Evolutionary conservation across 2,329 filamentous ascomycete genomes (phyloP).

Genomic region (Fusarium buxicola): DNA sequence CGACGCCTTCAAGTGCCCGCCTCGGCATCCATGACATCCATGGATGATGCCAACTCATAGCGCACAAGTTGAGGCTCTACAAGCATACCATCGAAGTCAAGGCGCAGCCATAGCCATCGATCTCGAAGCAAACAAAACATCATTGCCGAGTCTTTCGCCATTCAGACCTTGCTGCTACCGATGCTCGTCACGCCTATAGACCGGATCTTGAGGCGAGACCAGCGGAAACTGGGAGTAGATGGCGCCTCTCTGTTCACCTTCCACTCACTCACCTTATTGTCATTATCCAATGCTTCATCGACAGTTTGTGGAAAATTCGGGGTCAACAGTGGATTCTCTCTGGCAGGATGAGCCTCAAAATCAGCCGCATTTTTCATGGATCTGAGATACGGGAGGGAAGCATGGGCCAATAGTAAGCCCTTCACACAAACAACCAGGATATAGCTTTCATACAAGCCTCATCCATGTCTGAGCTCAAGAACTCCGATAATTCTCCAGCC

Average conservation of each 20-base stretch:
- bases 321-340: conserved; percentile 11
- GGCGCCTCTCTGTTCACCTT: conserved; percentile 10
- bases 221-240: conserved; percentile 11
- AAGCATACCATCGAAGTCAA: background rate
- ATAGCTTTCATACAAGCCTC: conserved; percentile 1
- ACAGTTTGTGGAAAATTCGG: conserved; percentile 12
- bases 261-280: conserved; percentile 17
- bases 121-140: background rate
- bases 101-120: background rate
- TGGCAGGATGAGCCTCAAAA: conserved; percentile 24
- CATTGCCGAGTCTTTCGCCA: conserved; percentile 3
- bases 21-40: conserved; percentile 4
- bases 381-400: background rate
- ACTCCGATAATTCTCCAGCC: conserved; percentile 39
- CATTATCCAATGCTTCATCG: background rate
- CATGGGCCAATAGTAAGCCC: conserved; percentile 8
- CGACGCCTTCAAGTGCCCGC: conserved; percentile 9
- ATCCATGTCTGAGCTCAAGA: conserved; percentile 18
- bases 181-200: conserved; percentile 23
- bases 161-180: conserved; percentile 17
- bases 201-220: conserved; percentile 14
- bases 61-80: background rate
- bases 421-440: background rate
- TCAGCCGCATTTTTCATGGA: conserved; percentile 21
- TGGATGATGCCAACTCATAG: conserved; percentile 6